phyloP scores from a whole-genome alignment of 75 land plant species.

The Isoetes taiwanensis region DNA sequence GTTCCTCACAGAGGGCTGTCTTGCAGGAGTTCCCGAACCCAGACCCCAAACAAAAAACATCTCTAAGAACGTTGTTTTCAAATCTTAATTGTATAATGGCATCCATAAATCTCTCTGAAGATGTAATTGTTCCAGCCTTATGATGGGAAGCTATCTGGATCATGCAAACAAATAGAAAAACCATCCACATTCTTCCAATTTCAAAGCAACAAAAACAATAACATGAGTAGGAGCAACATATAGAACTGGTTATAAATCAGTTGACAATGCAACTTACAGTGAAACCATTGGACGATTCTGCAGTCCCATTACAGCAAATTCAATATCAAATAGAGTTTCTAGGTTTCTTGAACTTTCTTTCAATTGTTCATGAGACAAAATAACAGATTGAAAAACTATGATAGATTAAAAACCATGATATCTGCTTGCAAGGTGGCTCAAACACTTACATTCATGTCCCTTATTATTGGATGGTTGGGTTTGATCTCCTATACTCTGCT shows the following conservation, averaged over 20 bases:
- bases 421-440: neutral
- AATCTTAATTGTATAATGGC: slow-evolving; percentile 20
- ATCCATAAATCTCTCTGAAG: slow-evolving; percentile 16
- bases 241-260: neutral
- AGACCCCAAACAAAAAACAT: too few species aligned
- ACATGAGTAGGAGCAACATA: neutral
- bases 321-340: slow-evolving; percentile 64
- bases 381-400: neutral
- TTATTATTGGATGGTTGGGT: slow-evolving; percentile 89
- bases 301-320: slow-evolving; percentile 81
- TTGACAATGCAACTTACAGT: slow-evolving; percentile 40
- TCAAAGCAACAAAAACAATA: too few species aligned
- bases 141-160: slow-evolving; percentile 14
- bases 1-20: too few species aligned
- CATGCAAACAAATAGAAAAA: too few species aligned
- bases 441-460: slow-evolving; percentile 65
- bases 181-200: too few species aligned
- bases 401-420: too few species aligned
- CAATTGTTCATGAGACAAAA: slow-evolving; percentile 57
- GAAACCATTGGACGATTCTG: slow-evolving; percentile 86
- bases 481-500: slow-evolving; percentile 84
- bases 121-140: slow-evolving; percentile 12
- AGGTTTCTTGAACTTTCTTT: slow-evolving; percentile 48
- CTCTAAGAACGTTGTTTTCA: too few species aligned
- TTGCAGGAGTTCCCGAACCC: too few species aligned